Evolutionary conservation across 2,329 filamentous ascomycete genomes (phyloP).

Genomic region (Phoma herbarum): DNA sequence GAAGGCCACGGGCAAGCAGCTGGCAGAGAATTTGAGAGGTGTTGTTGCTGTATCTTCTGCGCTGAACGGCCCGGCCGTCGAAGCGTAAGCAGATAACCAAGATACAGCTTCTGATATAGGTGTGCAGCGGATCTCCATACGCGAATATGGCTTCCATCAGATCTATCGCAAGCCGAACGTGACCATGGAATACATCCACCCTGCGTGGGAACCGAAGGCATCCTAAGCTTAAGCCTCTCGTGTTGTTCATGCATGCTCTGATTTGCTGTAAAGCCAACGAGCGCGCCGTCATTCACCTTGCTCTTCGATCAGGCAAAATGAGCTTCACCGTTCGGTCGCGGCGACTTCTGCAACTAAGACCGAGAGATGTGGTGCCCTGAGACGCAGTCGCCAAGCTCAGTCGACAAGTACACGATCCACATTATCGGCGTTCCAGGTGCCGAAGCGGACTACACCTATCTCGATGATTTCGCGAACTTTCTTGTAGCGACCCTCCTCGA

Average conservation of each 20-base stretch:
- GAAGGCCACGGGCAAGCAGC: conserved; percentile 3
- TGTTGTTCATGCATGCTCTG: neutral
- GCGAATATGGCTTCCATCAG: neutral
- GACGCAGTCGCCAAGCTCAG: conserved; percentile 26
- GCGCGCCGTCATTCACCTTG: neutral
- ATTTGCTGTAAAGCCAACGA: neutral
- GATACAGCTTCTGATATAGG: conserved; percentile 37
- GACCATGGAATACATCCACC: conserved; percentile 28
- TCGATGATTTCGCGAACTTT: conserved; percentile 38
- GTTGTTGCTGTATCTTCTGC: conserved; percentile 36
- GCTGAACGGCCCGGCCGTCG: conserved; percentile 31
- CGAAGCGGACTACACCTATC: conserved; percentile 34
- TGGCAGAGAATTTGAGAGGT: conserved; percentile 21
- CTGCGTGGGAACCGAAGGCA: neutral
- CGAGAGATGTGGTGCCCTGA: conserved; percentile 43
- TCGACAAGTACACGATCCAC: conserved; percentile 32
- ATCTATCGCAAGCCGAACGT: neutral
- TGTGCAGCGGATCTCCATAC: conserved; percentile 30
- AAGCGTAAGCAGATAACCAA: conserved; percentile 31
- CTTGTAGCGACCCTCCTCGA: conserved; percentile 35
- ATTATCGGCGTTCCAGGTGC: conserved; percentile 35
- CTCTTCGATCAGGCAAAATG: conserved; percentile 32
- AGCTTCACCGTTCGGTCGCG: conserved; percentile 45
- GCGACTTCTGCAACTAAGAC: conserved; percentile 42
- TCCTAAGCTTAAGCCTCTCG: neutral